Conservation (phyloP, 768 basidiomycete species). For the Mycena floridula region DNA sequence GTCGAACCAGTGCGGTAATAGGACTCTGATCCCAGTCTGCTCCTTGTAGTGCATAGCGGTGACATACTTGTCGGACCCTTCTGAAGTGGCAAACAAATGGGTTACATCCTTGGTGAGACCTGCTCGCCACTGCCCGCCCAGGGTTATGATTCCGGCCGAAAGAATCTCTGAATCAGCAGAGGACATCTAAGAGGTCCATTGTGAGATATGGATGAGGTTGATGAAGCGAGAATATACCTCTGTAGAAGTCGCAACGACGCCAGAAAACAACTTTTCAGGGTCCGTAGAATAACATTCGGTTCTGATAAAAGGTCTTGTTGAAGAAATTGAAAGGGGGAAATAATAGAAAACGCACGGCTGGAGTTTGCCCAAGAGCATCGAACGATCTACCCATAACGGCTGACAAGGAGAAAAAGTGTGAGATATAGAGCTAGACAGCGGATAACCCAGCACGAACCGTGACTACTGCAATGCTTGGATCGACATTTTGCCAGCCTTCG, state of each 20-base stretch:
- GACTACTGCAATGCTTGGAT: slow-evolving; percentile 25
- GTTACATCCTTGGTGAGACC: slow-evolving; percentile 82
- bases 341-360: slow-evolving; percentile 41
- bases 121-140: slow-evolving; percentile 78
- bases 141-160: slow-evolving; percentile 60
- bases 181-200: slow-evolving; percentile 38
- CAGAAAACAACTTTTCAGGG: slow-evolving; percentile 77
- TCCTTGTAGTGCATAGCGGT: slow-evolving; percentile 53
- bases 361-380: slow-evolving; percentile 46
- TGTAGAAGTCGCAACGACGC: slow-evolving; percentile 65
- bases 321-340: not conserved
- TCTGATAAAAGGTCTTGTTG: slow-evolving; percentile 19
- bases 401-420: slow-evolving; percentile 14
- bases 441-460: slow-evolving; percentile 26
- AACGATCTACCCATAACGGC: slow-evolving; percentile 69
- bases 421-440: not conserved
- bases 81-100: slow-evolving; percentile 66
- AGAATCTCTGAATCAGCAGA: slow-evolving; percentile 66
- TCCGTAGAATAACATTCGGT: slow-evolving; percentile 68
- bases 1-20: slow-evolving; percentile 94
- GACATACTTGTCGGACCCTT: slow-evolving; percentile 44
- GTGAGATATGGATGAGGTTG: not conserved
- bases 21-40: slow-evolving; percentile 52
- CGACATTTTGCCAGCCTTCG: slow-evolving; percentile 46
- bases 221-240: slow-evolving; percentile 46